Percentiles rank a stretch among this genome's conserved stretches.
phyloP scores from a whole-genome alignment of 768 basidiomycete species.

The Tulasnella sp. region DNA sequence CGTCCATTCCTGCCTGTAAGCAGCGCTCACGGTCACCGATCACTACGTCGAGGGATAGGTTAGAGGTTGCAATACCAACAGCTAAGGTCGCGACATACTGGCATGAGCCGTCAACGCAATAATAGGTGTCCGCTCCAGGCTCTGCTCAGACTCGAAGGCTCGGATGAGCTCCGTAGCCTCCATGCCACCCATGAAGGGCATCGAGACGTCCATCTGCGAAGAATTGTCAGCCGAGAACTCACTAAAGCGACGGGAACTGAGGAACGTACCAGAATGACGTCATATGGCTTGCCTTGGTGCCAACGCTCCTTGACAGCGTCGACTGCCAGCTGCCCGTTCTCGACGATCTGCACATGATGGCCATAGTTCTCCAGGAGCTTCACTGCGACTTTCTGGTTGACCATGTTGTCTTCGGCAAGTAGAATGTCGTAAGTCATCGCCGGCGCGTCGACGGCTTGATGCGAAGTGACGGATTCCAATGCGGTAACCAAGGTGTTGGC shows the following conservation, averaged over 20 bases:
- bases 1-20: slow-evolving; percentile 65
- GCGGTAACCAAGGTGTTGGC: slow-evolving; percentile 89
- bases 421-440: too few species aligned
- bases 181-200: slow-evolving; percentile 98
- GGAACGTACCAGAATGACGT: slow-evolving; percentile 76
- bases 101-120: slow-evolving; percentile 97
- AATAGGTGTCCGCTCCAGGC: slow-evolving; percentile 72
- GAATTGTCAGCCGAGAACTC: slow-evolving; percentile 17
- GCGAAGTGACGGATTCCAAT: slow-evolving; percentile 89
- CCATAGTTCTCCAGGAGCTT: slow-evolving; percentile 96
- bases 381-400: slow-evolving; percentile 92
- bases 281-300: slow-evolving; percentile 64
- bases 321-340: slow-evolving; percentile 90
- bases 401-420: slow-evolving; percentile 91
- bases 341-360: slow-evolving; percentile 94
- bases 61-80: neutral
- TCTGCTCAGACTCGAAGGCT: slow-evolving; percentile 65
- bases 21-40: slow-evolving; percentile 77
- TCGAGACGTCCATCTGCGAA: slow-evolving; percentile 92
- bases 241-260: neutral
- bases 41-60: slow-evolving; percentile 43
- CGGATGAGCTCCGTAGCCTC: slow-evolving; percentile 93
- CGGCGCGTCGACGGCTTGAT: slow-evolving; percentile 46
- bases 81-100: slow-evolving; percentile 48
- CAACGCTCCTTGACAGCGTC: slow-evolving; percentile 85